Evolutionary conservation across 805 yeast genomes (phyloP).

Genomic region (Zygosaccharomyces bisporus): DNA sequence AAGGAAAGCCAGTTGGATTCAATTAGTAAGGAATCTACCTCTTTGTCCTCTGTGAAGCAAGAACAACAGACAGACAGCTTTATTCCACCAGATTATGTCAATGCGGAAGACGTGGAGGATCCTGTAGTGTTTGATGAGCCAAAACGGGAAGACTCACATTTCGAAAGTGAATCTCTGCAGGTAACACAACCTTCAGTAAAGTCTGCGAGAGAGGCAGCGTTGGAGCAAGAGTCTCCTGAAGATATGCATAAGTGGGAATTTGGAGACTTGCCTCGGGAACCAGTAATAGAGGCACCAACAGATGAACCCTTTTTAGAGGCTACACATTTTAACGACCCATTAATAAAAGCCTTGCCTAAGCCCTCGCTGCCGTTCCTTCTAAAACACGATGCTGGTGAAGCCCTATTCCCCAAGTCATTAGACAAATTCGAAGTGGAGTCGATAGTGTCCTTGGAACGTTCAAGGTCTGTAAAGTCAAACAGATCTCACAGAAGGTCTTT

Average conservation of each 20-base stretch:
- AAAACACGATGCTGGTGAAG: conserved; percentile 47
- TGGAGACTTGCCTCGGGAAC: background rate
- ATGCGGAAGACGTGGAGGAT: background rate
- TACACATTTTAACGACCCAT: conserved; percentile 1
- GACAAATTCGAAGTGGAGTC: conserved; percentile 68
- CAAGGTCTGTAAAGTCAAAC: conserved; percentile 54
- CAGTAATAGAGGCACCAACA: background rate
- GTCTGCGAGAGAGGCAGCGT: background rate
- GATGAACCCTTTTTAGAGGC: background rate
- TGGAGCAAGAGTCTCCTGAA: background rate
- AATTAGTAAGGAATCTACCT: conserved; percentile 5
- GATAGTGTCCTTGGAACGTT: conserved; percentile 67
- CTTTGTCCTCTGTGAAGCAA: conserved; percentile 2
- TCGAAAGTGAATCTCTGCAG: no score
- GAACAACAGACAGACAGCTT: background rate
- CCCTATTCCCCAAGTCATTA: conserved; percentile 67
- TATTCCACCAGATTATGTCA: background rate
- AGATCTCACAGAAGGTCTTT: conserved; percentile 32
- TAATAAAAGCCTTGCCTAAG: conserved; percentile 1
- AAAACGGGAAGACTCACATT: background rate
- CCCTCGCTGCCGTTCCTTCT: conserved; percentile 4
- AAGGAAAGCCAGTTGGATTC: conserved; percentile 4
- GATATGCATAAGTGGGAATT: background rate
- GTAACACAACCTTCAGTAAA: no score
- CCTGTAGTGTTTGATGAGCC: no score